Evolutionary conservation across 192 early-diverging fungal species (phyloP).

Genomic region (Podila clonocystis): DNA sequence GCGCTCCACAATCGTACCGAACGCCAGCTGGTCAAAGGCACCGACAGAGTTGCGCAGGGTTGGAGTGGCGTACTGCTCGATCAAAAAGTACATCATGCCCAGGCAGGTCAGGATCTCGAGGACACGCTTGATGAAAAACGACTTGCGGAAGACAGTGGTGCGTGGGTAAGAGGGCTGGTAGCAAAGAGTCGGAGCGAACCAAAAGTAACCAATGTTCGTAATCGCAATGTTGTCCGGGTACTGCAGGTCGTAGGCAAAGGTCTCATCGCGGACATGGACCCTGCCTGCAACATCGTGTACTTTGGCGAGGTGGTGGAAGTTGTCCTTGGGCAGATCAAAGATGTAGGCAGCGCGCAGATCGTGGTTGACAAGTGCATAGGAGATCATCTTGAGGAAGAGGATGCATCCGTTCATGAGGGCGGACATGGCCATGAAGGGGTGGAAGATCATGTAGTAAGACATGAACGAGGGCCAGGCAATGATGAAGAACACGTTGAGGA

Average conservation of each 20-base stretch:
- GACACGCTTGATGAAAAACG: slow-evolving; percentile 84
- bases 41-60: slow-evolving; percentile 80
- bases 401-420: slow-evolving; percentile 70
- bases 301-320: slow-evolving; percentile 18
- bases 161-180: slow-evolving; percentile 90
- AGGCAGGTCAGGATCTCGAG: slow-evolving; percentile 72
- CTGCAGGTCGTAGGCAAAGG: slow-evolving; percentile 60
- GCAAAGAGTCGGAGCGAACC: slow-evolving; percentile 84
- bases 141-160: slow-evolving; percentile 67
- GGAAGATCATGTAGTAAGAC: slow-evolving; percentile 73
- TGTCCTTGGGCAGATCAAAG: slow-evolving; percentile 53
- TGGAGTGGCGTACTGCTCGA: slow-evolving; percentile 83
- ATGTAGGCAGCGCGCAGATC: slow-evolving; percentile 73
- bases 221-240: slow-evolving; percentile 82
- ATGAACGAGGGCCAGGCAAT: slow-evolving; percentile 71
- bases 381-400: slow-evolving; percentile 85
- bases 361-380: slow-evolving; percentile 80
- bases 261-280: slow-evolving; percentile 19
- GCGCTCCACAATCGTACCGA: slow-evolving; percentile 77
- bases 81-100: slow-evolving; percentile 82
- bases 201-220: slow-evolving; percentile 77
- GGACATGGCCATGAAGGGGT: slow-evolving; percentile 73
- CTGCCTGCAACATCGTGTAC: slow-evolving; percentile 42
- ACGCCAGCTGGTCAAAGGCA: slow-evolving; percentile 75
- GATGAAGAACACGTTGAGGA: slow-evolving; percentile 62